Base-by-base conservation (phyloP, 441 rosid species). In the Corymbia citriodora region DNA sequence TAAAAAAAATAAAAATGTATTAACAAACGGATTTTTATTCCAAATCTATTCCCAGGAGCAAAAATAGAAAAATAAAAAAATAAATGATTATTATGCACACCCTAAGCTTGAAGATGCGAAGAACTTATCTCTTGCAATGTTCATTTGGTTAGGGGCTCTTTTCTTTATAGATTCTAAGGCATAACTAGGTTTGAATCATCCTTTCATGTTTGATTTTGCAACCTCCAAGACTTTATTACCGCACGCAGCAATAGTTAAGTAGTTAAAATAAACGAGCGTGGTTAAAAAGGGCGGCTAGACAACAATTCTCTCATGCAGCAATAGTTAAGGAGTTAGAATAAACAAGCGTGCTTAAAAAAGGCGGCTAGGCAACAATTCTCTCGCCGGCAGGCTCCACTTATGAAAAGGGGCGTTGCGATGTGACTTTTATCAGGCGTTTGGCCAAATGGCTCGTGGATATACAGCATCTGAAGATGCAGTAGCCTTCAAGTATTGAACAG, bases 191-290 rank as follows among this genome's bases (percentile, higher is more conserved):
- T 36, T 25, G 4, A 72, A 36, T 72, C 23, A 72, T 72, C 21
- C 83, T 72, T 36, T 10, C 49, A 72, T 18, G 15, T 12, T 14
- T 13, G 23, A 72, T 0, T 1, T 33, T 36, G 48, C 27, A 72
- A 16, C 23, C 0, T 68, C 79, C 79, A 68, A 31, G 45, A 31
- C 13, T 16, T 3, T 68, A 68, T 17, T 2, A 3, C 45, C 36
- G 3, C 0, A 0, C 7, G 3, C 79, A 68, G 11, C 2, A 0
- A 31, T 0, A 6, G 36, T 25, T 31, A 17, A 31, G 45, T 40
- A 40, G 45, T 40, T 40, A 40, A 6, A 40, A 40, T 40, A 40
- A 40, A 40, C 45, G 45, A 40, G 45, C 45, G 6, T 40, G 45
- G 6, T 40, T 40, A 40, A 40, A 40, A 40, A 40, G 45, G 45